Conservation (phyloP, 108 stramenopile genomes). For the Cyclotella sp. region DNA sequence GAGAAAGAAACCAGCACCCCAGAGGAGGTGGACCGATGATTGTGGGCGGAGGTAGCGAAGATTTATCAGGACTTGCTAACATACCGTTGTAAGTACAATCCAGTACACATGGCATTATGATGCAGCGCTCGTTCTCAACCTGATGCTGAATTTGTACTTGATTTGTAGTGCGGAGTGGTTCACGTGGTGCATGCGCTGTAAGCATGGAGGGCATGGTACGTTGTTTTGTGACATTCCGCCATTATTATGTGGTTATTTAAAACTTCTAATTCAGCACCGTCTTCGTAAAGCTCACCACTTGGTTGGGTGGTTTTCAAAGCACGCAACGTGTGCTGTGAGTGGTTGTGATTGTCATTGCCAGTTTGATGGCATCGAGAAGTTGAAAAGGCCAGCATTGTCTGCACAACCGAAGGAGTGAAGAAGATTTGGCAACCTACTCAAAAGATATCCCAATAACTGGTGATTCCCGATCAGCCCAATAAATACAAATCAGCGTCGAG, state of each 20-base stretch:
- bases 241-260: neutral
- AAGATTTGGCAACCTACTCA: neutral
- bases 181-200: constrained; percentile 92
- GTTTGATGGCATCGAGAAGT: constrained; percentile 79
- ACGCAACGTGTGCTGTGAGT: constrained; percentile 82
- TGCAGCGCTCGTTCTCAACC: neutral
- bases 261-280: neutral
- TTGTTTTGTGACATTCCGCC: neutral
- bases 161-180: constrained; percentile 58
- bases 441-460: neutral
- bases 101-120: neutral
- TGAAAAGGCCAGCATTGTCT: constrained; percentile 37
- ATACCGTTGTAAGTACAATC: constrained; percentile 79
- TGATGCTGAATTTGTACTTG: too few relatives aligned
- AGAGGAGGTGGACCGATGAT: constrained; percentile 28
- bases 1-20: constrained; percentile 56
- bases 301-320: constrained; percentile 88
- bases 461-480: too few relatives aligned
- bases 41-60: constrained; percentile 40
- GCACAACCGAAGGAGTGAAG: neutral
- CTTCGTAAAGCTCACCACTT: constrained; percentile 87
- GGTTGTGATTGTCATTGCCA: constrained; percentile 90
- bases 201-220: constrained; percentile 54
- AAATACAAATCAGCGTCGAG: too few relatives aligned
- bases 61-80: constrained; percentile 64